Evolutionary conservation across 305 asterid genomes (phyloP).

Genomic region (Withania somnifera): DNA sequence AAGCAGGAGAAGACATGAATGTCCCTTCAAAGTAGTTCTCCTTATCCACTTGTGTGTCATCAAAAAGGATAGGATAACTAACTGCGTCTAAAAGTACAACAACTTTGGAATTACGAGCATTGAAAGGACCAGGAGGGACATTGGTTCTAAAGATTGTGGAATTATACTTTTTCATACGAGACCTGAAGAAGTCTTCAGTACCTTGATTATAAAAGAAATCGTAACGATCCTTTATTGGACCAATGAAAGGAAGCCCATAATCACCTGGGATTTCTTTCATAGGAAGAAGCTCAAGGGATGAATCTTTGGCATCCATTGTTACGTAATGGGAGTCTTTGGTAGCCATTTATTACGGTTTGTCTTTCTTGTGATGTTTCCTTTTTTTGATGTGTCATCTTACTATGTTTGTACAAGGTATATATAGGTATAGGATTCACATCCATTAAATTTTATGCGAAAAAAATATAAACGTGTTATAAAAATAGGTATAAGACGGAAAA

Average conservation of each 20-base stretch:
- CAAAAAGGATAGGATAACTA: conserved; percentile 41
- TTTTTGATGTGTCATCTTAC: neutral
- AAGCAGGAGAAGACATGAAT: conserved; percentile 34
- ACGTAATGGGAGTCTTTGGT: neutral
- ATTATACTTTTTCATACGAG: conserved; percentile 22
- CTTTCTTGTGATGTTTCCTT: neutral
- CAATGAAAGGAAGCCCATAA: conserved; percentile 38
- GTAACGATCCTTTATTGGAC: conserved; percentile 33
- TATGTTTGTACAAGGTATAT: neutral
- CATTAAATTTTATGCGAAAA: no score
- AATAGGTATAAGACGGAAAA: no score
- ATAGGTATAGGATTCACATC: neutral
- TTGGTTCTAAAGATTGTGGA: conserved; percentile 33
- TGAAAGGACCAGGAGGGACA: conserved; percentile 38
- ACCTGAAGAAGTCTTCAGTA: conserved; percentile 19
- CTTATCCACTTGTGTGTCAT: conserved; percentile 35
- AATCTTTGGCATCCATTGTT: neutral
- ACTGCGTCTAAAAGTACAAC: conserved; percentile 23
- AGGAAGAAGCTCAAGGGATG: conserved; percentile 24
- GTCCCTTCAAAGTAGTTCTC: conserved; percentile 29
- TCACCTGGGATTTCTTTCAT: conserved; percentile 42
- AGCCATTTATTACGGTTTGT: neutral
- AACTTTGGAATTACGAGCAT: conserved; percentile 17
- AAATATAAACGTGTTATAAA: no score
- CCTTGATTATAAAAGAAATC: conserved; percentile 36